These are phyloP conservation scores for Capsella bursapastoris DNA, from an alignment of 345 rosid species.

Conservation along the genomic window DNA sequence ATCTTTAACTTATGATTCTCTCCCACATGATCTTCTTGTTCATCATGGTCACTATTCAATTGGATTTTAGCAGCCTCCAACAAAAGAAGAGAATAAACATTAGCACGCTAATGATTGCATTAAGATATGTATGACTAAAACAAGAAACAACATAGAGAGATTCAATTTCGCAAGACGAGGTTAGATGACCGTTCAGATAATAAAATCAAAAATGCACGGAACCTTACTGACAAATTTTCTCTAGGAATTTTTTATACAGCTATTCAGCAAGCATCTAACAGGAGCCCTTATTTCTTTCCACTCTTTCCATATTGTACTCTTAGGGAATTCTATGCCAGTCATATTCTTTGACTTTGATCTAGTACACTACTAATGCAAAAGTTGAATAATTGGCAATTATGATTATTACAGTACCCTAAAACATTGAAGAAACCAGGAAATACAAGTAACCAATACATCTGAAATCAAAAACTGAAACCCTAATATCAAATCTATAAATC, in stretches of 20 bases:
- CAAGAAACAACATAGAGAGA: constrained; percentile 26
- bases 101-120: constrained; percentile 31
- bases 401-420: constrained; percentile 22
- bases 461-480: constrained; percentile 24
- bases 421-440: constrained; percentile 29
- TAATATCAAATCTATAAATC: constrained; percentile 20
- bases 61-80: constrained; percentile 76
- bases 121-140: constrained; percentile 12
- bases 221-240: background rate
- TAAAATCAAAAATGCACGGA: constrained; percentile 6
- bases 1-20: constrained; percentile 58
- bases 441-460: constrained; percentile 25
- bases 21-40: constrained; percentile 57
- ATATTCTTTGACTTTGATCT: constrained; percentile 27
- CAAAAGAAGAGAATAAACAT: constrained; percentile 27
- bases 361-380: constrained; percentile 29
- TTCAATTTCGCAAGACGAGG: constrained; percentile 19
- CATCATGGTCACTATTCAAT: constrained; percentile 57
- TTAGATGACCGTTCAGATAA: constrained; percentile 15
- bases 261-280: constrained; percentile 22
- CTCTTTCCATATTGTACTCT: constrained; percentile 16
- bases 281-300: constrained; percentile 11
- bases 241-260: constrained; percentile 1
- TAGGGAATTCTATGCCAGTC: constrained; percentile 30
- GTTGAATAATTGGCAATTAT: constrained; percentile 22